Base-by-base conservation (phyloP, 2,329 filamentous ascomycete genomes). In the Beauveria rudraprayagi region DNA sequence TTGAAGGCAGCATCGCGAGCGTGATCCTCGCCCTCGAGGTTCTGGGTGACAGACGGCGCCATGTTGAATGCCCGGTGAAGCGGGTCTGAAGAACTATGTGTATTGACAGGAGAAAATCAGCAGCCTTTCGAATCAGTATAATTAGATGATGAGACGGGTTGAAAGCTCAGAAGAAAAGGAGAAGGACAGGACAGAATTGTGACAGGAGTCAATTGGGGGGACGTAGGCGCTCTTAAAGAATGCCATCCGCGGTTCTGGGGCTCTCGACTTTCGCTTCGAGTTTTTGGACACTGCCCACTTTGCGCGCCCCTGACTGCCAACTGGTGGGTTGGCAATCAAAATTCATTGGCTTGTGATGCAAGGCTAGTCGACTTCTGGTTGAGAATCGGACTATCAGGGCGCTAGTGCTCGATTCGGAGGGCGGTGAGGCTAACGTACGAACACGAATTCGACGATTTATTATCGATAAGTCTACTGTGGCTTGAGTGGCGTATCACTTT, bases 1-100 rank as follows among this genome's bases (percentile, higher is more conserved):
- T 91, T 92, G 83, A 96, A 96, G 67, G 84, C 88, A 65, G 91
- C 90, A 89, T 96, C 92, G 68, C 92, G 91, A 71, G 77, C 73
- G 75, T 92, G 88, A 74, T 96, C 86, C 78, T 96, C 91, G 70
- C 80, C 78, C 82, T 96, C 91, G 73, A 96, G 88, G 63, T 70
- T 68, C 60, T 68, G 67, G 61, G 70, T 72, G 63, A 75, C 76
- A 46, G 73, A 72, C 62, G 72, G 67, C 67, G 76, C 73, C 78
- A 80, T 79, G 70, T 73, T 76, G 73, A 76, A 70, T 68, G 68
- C 67, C 50, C 66, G 62, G 61, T 63, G 63, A 63, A 50, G 51
- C 46, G 43, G 56, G 46, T 43, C 7, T 22, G n/a, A 28, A 52
- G 44, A 37, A 19, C 43, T 54, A 34, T 16, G 28, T 26, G 22